Conservation (phyloP, 768 basidiomycete species). For the Termitomyces sp. region DNA sequence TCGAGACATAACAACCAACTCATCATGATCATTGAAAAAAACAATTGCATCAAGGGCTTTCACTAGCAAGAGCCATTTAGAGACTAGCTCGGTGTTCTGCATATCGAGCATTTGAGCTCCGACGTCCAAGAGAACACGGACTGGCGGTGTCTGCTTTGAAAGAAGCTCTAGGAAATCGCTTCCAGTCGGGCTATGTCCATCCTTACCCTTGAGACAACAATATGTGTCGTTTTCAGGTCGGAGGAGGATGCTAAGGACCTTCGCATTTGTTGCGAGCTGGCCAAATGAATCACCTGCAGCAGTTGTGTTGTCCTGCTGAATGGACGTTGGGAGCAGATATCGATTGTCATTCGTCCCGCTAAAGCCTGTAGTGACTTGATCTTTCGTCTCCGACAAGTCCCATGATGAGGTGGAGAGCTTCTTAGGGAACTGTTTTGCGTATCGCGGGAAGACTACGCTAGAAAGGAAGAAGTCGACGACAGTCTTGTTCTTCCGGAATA, state of each 20-base stretch:
- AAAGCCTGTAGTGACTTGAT: not conserved
- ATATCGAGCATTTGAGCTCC: slow-evolving; percentile 57
- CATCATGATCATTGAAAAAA: slow-evolving; percentile 38
- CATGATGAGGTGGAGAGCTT: not conserved
- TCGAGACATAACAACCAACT: slow-evolving; percentile 30
- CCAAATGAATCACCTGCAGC: not conserved
- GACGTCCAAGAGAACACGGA: slow-evolving; percentile 53
- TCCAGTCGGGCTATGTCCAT: slow-evolving; percentile 19
- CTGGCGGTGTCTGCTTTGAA: slow-evolving; percentile 27
- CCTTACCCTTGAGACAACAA: slow-evolving; percentile 19
- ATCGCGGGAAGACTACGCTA: not conserved
- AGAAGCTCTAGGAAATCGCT: slow-evolving; percentile 28
- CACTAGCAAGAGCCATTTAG: slow-evolving; percentile 34
- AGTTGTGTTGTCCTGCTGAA: not conserved
- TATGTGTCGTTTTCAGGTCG: slow-evolving; percentile 19
- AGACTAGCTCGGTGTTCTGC: slow-evolving; percentile 36
- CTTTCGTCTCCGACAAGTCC: not conserved
- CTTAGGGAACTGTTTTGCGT: not conserved
- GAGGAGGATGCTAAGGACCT: not conserved
- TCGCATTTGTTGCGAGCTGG: not conserved
- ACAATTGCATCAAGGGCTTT: slow-evolving; percentile 34
- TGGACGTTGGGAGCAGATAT: not conserved
- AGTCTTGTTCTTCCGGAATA: slow-evolving; percentile 33
- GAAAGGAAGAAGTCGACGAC: slow-evolving; percentile 28
- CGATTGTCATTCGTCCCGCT: not conserved